phyloP scores from a whole-genome alignment of 306 rosid species.

The Glycine tomentella region DNA sequence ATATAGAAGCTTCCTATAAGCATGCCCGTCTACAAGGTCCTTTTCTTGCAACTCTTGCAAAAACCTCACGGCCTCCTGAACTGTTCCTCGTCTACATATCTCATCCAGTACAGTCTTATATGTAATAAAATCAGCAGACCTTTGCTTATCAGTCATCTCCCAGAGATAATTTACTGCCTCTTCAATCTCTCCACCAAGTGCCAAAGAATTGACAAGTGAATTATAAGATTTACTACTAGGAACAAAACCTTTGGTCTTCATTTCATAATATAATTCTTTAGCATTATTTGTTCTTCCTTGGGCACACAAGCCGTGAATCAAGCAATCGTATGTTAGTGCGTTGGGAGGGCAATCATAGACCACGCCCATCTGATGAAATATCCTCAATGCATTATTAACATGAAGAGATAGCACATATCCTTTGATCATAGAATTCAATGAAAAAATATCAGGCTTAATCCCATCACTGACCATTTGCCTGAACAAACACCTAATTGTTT shows the following conservation, averaged over 20 bases:
- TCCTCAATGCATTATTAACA: slow-evolving; percentile 84
- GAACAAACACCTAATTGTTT: slow-evolving; percentile 70
- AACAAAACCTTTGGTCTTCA: slow-evolving; percentile 74
- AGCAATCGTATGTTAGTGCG: slow-evolving; percentile 79
- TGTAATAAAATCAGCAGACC: slow-evolving; percentile 80
- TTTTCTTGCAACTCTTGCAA: slow-evolving; percentile 81
- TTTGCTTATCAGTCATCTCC: slow-evolving; percentile 81
- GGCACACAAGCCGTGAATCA: slow-evolving; percentile 92
- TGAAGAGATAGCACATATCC: slow-evolving; percentile 92
- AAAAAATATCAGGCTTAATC: slow-evolving; percentile 79
- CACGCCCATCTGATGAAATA: slow-evolving; percentile 88
- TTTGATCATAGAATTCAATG: slow-evolving; percentile 82
- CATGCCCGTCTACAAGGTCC: slow-evolving; percentile 74
- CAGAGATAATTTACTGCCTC: slow-evolving; percentile 74
- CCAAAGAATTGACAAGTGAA: slow-evolving; percentile 85
- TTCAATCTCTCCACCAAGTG: slow-evolving; percentile 78
- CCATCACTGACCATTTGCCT: slow-evolving; percentile 87
- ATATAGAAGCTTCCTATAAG: slow-evolving; percentile 71
- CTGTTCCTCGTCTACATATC: slow-evolving; percentile 74
- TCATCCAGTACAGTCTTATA: slow-evolving; percentile 84
- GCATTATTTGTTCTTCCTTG: slow-evolving; percentile 87
- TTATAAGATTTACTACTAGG: slow-evolving; percentile 82
- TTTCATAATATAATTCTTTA: slow-evolving; percentile 67
- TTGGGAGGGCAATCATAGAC: slow-evolving; percentile 78
- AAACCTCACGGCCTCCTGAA: slow-evolving; percentile 67